These are phyloP conservation scores for Kuraishia borneana DNA, from an alignment of 805 yeast species.

Conservation along the genomic window DNA sequence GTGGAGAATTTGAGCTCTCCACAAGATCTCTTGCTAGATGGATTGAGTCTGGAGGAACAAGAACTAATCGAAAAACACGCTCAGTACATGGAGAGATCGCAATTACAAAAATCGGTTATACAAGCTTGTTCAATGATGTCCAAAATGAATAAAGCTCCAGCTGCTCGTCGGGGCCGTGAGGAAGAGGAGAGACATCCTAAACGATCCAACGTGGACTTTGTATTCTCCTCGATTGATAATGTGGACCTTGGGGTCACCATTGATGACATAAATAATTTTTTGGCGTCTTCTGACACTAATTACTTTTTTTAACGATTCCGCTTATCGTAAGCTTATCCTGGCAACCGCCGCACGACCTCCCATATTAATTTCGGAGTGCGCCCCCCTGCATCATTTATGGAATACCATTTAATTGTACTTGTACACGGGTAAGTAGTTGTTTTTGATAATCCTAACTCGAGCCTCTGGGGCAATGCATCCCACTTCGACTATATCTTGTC, in stretches of 20 bases:
- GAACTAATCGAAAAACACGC: not conserved
- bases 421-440: slow-evolving; percentile 40
- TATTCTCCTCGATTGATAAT: too few species aligned
- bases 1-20: not conserved
- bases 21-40: not conserved
- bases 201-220: too few species aligned
- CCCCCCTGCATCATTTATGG: slow-evolving; percentile 3
- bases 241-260: too few species aligned
- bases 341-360: not conserved
- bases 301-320: too few species aligned
- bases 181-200: not conserved
- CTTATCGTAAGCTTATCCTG: too few species aligned
- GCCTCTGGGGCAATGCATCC: slow-evolving; percentile 67
- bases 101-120: not conserved
- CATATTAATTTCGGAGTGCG: not conserved
- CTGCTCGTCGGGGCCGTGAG: not conserved
- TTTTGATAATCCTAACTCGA: slow-evolving; percentile 9
- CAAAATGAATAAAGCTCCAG: not conserved
- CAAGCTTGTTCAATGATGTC: not conserved
- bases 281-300: too few species aligned
- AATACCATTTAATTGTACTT: slow-evolving; percentile 46
- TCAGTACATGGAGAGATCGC: not conserved
- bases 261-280: too few species aligned
- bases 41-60: not conserved
- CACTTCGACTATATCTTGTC: slow-evolving; percentile 55